Conservation (phyloP, 805 yeast genomes). For the Schizosaccharomyces cryophilus region DNA sequence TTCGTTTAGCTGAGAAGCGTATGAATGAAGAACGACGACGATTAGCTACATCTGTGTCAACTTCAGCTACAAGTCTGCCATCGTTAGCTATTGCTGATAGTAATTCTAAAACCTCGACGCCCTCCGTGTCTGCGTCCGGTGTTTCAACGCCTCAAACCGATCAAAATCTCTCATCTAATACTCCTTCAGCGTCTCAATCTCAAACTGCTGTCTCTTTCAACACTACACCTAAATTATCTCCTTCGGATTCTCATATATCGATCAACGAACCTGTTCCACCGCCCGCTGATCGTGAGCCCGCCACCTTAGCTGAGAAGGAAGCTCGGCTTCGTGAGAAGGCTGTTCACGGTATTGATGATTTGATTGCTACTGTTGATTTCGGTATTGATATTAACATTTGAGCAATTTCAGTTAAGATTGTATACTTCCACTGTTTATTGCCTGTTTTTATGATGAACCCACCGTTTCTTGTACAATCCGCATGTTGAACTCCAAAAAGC, state of each 20-base stretch:
- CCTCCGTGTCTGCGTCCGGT: not conserved
- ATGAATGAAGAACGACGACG: slow-evolving; percentile 27
- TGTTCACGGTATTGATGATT: slow-evolving; percentile 14
- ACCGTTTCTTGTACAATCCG: too few relatives aligned
- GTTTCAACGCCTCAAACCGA: slow-evolving; percentile 12
- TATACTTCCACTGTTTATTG: too few relatives aligned
- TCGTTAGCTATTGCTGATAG: not conserved
- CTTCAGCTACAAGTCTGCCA: not conserved
- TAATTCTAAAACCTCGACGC: not conserved
- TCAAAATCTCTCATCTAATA: slow-evolving; percentile 76
- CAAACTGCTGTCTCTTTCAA: slow-evolving; percentile 30
- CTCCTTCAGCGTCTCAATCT: slow-evolving; percentile 33
- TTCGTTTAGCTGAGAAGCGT: slow-evolving; percentile 55
- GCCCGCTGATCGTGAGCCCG: slow-evolving; percentile 29
- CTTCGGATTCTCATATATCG: slow-evolving; percentile 15
- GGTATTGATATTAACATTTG: slow-evolving; percentile 14
- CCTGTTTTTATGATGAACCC: too few relatives aligned
- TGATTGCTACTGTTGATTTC: slow-evolving; percentile 17
- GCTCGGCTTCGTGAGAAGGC: slow-evolving; percentile 12
- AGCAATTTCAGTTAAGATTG: too few relatives aligned
- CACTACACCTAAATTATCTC: not conserved
- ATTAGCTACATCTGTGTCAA: too few relatives aligned
- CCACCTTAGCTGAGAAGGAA: slow-evolving; percentile 24
- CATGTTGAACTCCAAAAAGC: too few relatives aligned
- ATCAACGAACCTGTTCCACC: slow-evolving; percentile 19